phyloP scores from a whole-genome alignment of 768 basidiomycete genomes.

The Punctularia strigosozonata region DNA sequence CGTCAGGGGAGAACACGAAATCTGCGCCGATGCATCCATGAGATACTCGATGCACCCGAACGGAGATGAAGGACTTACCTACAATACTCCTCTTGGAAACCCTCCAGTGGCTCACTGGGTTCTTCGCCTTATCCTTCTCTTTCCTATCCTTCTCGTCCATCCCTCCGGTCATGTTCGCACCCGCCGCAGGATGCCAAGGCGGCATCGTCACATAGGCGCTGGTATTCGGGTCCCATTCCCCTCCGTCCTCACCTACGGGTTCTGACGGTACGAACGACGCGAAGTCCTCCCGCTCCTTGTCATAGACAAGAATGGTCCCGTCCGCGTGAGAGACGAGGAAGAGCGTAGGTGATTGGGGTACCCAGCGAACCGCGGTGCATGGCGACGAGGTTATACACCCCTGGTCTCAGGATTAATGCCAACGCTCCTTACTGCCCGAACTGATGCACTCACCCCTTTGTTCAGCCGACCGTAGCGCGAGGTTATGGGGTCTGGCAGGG shows the following conservation, averaged over 20 bases:
- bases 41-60: background rate
- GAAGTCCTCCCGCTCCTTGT: constrained; percentile 86
- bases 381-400: constrained; percentile 72
- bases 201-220: constrained; percentile 73
- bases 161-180: constrained; percentile 17
- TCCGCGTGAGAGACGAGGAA: constrained; percentile 85
- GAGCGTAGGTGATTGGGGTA: constrained; percentile 65
- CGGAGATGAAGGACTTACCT: constrained; percentile 30
- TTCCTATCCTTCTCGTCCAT: constrained; percentile 15
- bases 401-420: constrained; percentile 20
- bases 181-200: constrained; percentile 66
- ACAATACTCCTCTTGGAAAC: constrained; percentile 61
- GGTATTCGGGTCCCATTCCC: constrained; percentile 68
- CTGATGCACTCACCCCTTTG: constrained; percentile 46
- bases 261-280: constrained; percentile 53
- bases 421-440: background rate
- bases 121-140: constrained; percentile 69
- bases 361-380: constrained; percentile 87
- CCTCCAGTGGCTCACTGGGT: constrained; percentile 88
- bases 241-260: constrained; percentile 26
- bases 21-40: constrained; percentile 30
- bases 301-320: constrained; percentile 81
- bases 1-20: constrained; percentile 90
- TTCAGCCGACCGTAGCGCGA: constrained; percentile 80
- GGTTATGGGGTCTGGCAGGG: constrained; percentile 55